phyloP scores from a whole-genome alignment of 768 basidiomycete species.

The Suillus paluster region DNA sequence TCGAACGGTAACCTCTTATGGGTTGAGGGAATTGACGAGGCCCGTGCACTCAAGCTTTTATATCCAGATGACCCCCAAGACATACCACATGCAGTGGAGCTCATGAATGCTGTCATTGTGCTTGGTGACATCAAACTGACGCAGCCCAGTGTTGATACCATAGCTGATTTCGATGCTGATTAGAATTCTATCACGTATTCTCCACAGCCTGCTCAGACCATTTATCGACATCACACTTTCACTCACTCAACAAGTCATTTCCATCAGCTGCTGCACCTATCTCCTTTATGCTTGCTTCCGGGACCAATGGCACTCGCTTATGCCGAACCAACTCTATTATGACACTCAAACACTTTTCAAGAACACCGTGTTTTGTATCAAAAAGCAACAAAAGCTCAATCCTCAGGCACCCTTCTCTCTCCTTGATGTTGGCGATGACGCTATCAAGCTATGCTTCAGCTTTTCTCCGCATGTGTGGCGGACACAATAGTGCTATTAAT shows the following conservation, averaged over 20 bases:
- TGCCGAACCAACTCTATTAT: constrained; percentile 32
- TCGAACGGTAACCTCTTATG: not conserved
- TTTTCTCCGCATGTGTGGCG: constrained; percentile 22
- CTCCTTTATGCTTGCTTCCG: constrained; percentile 25
- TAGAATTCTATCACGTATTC: constrained; percentile 13
- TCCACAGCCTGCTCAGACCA: constrained; percentile 25
- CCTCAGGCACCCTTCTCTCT: constrained; percentile 21
- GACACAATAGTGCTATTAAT: constrained; percentile 9
- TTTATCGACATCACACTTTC: constrained; percentile 31
- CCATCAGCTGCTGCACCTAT: constrained; percentile 32
- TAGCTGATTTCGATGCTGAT: constrained; percentile 9
- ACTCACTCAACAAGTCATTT: constrained; percentile 33
- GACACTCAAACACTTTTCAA: constrained; percentile 33
- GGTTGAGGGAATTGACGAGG: not conserved
- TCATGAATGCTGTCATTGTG: constrained; percentile 19
- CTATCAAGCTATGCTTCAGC: constrained; percentile 34
- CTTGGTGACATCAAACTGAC: constrained; percentile 9
- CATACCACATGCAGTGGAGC: constrained; percentile 36
- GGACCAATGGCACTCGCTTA: constrained; percentile 19
- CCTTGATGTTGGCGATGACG: constrained; percentile 33
- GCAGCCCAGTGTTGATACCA: not conserved
- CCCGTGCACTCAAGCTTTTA: constrained; percentile 17
- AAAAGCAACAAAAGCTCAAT: constrained; percentile 25
- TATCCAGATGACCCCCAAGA: constrained; percentile 37
- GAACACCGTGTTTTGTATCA: constrained; percentile 21